phyloP scores from a whole-genome alignment of 2,329 filamentous ascomycete genomes.

The Colletotrichum chrysophilum region DNA sequence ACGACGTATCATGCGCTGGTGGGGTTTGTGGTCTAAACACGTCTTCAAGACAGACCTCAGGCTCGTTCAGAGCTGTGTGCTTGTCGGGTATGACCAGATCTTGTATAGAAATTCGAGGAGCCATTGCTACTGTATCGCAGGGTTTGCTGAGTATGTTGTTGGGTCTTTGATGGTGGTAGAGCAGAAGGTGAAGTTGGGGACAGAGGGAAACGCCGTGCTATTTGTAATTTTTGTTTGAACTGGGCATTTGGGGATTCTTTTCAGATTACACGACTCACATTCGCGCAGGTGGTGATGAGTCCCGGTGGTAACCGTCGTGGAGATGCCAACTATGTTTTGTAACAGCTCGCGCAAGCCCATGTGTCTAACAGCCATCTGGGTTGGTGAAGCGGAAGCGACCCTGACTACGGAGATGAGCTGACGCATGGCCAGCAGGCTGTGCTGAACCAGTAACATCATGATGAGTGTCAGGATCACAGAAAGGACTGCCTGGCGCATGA shows the following conservation, averaged over 20 bases:
- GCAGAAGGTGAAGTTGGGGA: not conserved
- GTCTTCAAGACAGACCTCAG: not conserved
- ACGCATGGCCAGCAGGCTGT: not conserved
- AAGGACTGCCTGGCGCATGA: not conserved
- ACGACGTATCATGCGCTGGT: not conserved
- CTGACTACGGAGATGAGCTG: not conserved
- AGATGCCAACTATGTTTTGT: not conserved
- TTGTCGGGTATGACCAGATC: not conserved
- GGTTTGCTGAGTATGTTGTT: not conserved
- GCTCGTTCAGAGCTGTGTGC: not conserved
- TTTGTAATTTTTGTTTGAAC: not conserved
- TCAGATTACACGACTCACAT: not conserved
- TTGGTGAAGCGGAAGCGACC: not conserved
- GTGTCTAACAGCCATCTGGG: not conserved
- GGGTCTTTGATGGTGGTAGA: not conserved
- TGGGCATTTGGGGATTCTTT: not conserved
- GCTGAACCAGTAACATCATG: not conserved
- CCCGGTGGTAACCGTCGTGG: not conserved
- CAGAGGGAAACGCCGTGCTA: not conserved
- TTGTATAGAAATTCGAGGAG: not conserved
- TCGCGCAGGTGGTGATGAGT: not conserved
- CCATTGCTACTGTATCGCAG: not conserved
- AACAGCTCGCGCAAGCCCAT: not conserved
- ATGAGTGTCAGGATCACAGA: not conserved
- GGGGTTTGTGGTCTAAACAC: not conserved